Base-by-base conservation (phyloP, 441 rosid genomes). In the Pelargonium myrrhifolium region DNA sequence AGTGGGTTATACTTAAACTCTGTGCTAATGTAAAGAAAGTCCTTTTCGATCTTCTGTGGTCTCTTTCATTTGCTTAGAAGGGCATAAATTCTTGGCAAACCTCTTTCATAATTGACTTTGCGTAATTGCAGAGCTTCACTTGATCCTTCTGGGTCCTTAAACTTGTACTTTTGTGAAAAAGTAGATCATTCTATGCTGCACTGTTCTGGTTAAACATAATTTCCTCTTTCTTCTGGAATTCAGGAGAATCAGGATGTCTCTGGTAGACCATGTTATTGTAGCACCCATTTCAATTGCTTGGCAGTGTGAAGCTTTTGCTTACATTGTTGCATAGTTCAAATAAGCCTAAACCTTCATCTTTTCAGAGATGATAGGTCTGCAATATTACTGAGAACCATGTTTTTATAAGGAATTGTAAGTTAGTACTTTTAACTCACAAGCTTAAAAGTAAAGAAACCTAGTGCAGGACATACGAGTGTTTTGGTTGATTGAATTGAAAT, bases 1-100 rank as follows among this genome's bases (percentile, higher is more conserved):
- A 89, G 96, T 69, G 56, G 65, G 40, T 47, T 67, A 70, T 71
- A 42, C 58, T 72, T 65, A 68, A 51, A 66, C 65, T 74, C 35
- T 35, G 21, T 28, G 43, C 15, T 67, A 47, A 31, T 65, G 58
- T 43, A 18, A 59, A 1, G 63, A 67, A 55, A 24, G 12, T 51
- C 26, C 63, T 59, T 10, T 59, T 22, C 11, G 35, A 59, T 59
- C 17, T 59, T 59, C 63, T 24, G 6, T 22, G 63, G 15, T 59
- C 28, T 59, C 60, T 55, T 0, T 55, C 26, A 55, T 55, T 4
- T 51, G 58, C 21, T 51, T 8, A 51, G 22, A 51, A 55, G 60
- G 21, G 0, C 20, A 55, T 55, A 55, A 55, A 21, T 55, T 55
- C 60, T 55, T 17, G 60, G 60, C 3, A 9, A 55, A 55, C 60